A percentile compares a stretch with the other conserved stretches of the same genome.
phyloP scores from a whole-genome alignment of 2,329 filamentous ascomycete species.

The Orbilia javanica region DNA sequence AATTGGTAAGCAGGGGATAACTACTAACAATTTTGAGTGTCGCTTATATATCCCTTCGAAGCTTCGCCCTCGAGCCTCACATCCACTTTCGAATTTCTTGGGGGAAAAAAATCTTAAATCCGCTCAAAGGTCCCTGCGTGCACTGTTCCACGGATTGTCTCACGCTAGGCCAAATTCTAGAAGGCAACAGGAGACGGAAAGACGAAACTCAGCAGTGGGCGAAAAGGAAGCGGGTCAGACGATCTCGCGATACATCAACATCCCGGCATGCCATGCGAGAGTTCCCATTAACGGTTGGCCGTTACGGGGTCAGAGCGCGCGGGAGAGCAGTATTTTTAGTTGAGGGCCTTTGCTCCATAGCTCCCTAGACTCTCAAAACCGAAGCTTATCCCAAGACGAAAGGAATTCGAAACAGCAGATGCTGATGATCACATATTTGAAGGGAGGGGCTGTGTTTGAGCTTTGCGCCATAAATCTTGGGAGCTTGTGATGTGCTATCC shows the following conservation, averaged over 20 bases:
- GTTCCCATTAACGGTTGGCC: constrained; percentile 3
- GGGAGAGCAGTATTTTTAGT: constrained; percentile 7
- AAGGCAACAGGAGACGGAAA: constrained; percentile 2
- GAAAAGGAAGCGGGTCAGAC: constrained; percentile 40
- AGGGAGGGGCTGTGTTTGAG: constrained; percentile 41
- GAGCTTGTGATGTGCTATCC: neutral
- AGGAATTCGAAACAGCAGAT: constrained; percentile 35
- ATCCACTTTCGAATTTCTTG: neutral
- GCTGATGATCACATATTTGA: neutral
- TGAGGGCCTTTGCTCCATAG: neutral
- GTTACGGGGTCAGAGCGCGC: constrained; percentile 41
- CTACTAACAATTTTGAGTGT: constrained; percentile 1
- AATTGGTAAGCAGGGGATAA: constrained; percentile 17
- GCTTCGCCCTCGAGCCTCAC: neutral
- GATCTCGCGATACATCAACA: constrained; percentile 42
- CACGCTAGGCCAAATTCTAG: constrained; percentile 24
- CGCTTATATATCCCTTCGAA: constrained; percentile 46
- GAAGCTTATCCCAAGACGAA: constrained; percentile 27
- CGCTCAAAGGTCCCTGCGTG: constrained; percentile 9
- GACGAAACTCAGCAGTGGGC: constrained; percentile 7
- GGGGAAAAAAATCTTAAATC: constrained; percentile 1
- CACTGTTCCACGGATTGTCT: constrained; percentile 24
- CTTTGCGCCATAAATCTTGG: constrained; percentile 31
- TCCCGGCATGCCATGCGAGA: constrained; percentile 26
- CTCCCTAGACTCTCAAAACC: constrained; percentile 23